Evolutionary conservation across 768 basidiomycete species (phyloP).

Genomic region (Suillus spraguei): DNA sequence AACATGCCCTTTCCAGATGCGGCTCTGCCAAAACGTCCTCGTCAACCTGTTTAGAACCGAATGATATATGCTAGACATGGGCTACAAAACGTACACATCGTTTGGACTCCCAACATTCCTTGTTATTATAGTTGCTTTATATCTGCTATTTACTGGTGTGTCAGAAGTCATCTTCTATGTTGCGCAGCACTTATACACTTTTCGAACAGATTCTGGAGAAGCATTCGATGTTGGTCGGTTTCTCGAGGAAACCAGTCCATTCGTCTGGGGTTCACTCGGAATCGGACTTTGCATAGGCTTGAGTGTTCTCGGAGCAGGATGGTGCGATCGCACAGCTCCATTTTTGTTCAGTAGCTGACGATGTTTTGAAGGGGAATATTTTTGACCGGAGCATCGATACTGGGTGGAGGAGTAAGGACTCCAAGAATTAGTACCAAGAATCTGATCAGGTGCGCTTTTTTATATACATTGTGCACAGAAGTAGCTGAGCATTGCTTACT

Average conservation of each 20-base stretch:
- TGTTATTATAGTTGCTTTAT: conserved; percentile 69
- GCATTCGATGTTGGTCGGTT: conserved; percentile 94
- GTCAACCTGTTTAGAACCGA: neutral
- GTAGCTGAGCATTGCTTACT: neutral
- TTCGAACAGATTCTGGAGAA: conserved; percentile 72
- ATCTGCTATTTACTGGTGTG: conserved; percentile 88
- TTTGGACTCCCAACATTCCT: conserved; percentile 73
- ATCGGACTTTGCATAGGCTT: conserved; percentile 93
- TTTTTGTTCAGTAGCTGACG: conserved; percentile 6
- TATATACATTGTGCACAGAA: neutral
- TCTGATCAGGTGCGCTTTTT: conserved; percentile 75
- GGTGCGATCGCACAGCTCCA: conserved; percentile 52
- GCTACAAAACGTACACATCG: conserved; percentile 52
- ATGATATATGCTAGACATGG: conserved; percentile 21
- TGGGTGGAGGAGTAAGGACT: conserved; percentile 92
- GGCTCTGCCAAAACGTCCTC: neutral
- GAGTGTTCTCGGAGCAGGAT: conserved; percentile 93
- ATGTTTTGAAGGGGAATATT: conserved; percentile 83
- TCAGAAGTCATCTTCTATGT: conserved; percentile 6
- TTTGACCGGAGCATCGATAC: conserved; percentile 93
- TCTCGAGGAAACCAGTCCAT: conserved; percentile 92
- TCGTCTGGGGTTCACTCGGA: conserved; percentile 89
- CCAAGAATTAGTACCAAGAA: conserved; percentile 98
- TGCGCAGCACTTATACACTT: conserved; percentile 7
- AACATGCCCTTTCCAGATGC: neutral